A percentile compares a stretch with the other conserved stretches of the same genome.
Evolutionary conservation across 495 filamentous ascomycete species (phyloP).

Genomic region (Penicillium cosmopolitanum): DNA sequence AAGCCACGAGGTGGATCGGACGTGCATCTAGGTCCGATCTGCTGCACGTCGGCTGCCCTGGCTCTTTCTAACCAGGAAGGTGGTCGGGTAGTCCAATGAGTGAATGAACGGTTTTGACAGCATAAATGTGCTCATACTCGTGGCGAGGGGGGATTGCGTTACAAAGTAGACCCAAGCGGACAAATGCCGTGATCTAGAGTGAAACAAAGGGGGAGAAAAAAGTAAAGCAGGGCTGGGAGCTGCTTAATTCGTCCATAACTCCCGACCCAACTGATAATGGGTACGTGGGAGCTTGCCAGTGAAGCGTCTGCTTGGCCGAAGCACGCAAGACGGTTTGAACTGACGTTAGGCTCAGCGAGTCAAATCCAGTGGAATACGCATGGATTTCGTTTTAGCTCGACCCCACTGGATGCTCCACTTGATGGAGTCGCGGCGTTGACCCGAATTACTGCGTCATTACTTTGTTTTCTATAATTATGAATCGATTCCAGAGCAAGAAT

Average conservation of each 20-base stretch:
- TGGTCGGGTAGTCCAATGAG: neutral
- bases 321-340: slow-evolving; percentile 29
- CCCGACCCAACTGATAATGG: neutral
- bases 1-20: slow-evolving; percentile 1
- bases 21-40: slow-evolving; percentile 6
- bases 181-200: slow-evolving; percentile 5
- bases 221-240: neutral
- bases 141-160: slow-evolving; percentile 11
- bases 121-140: neutral
- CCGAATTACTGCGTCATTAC: neutral
- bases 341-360: slow-evolving; percentile 30
- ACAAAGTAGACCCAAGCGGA: neutral
- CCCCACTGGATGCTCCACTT: slow-evolving; percentile 8
- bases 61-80: slow-evolving; percentile 5
- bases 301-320: slow-evolving; percentile 14
- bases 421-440: neutral
- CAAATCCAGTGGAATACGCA: neutral
- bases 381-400: slow-evolving; percentile 2
- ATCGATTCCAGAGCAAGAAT: no score
- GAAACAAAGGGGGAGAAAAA: neutral
- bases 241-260: neutral
- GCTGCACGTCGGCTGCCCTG: neutral
- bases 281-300: neutral
- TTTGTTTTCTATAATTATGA: neutral
- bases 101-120: neutral